Evolutionary conservation across 2,329 filamentous ascomycete genomes (phyloP).

Genomic region (Alternaria angustiovoidea): DNA sequence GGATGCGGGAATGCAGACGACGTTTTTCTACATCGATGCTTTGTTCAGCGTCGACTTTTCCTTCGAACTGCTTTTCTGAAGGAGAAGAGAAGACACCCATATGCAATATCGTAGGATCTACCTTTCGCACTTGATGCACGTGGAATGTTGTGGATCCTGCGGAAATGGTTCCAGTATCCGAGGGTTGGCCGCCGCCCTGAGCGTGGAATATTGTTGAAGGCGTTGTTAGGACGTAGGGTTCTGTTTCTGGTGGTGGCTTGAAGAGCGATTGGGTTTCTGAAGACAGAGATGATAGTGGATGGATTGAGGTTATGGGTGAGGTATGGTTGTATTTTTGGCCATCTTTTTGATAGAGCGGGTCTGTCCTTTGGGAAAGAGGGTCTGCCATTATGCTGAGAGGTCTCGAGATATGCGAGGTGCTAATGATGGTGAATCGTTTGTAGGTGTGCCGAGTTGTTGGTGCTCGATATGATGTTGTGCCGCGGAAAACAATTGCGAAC

Average conservation of each 20-base stretch:
- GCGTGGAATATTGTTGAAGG: slow-evolving; percentile 76
- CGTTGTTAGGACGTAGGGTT: slow-evolving; percentile 67
- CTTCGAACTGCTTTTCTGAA: not conserved
- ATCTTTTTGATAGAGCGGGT: slow-evolving; percentile 52
- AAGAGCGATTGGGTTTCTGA: slow-evolving; percentile 64
- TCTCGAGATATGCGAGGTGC: not conserved
- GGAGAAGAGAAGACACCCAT: slow-evolving; percentile 63
- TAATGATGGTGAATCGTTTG: not conserved
- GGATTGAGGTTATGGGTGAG: slow-evolving; percentile 58
- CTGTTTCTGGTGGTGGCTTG: slow-evolving; percentile 60
- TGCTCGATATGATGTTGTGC: not conserved
- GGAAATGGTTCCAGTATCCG: slow-evolving; percentile 68
- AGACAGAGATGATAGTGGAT: slow-evolving; percentile 60
- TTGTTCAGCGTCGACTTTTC: not conserved
- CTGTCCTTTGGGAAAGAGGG: slow-evolving; percentile 23
- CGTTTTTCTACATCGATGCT: slow-evolving; percentile 68
- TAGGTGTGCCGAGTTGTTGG: not conserved
- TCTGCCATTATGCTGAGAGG: not conserved
- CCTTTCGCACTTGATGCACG: slow-evolving; percentile 66
- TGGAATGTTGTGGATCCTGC: slow-evolving; percentile 53
- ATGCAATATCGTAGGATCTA: slow-evolving; percentile 68
- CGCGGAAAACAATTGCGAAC: not conserved
- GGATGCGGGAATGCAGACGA: slow-evolving; percentile 70
- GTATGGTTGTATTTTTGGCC: slow-evolving; percentile 54
- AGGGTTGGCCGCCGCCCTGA: slow-evolving; percentile 78